A percentile compares a stretch with the other conserved stretches of the same genome.
Evolutionary conservation across 2,329 filamentous ascomycete species (phyloP).

Genomic region (Cercospora sp.): DNA sequence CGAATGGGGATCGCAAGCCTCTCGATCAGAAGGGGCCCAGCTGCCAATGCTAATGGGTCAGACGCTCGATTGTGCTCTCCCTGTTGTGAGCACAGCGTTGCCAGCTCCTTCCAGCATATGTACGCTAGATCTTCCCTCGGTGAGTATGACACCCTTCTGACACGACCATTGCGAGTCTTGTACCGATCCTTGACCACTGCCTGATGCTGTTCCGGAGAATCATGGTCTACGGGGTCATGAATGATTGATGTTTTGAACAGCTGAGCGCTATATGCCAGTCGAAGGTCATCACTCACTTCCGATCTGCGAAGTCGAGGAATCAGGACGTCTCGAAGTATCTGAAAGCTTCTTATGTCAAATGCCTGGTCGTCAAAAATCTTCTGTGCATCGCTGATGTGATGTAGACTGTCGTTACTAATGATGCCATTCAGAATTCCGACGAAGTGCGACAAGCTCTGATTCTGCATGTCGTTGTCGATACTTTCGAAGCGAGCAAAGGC

Average conservation of each 20-base stretch:
- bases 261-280: slow-evolving; percentile 69
- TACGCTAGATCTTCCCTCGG: slow-evolving; percentile 73
- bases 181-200: slow-evolving; percentile 65
- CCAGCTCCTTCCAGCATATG: slow-evolving; percentile 74
- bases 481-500: slow-evolving; percentile 55
- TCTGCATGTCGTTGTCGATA: slow-evolving; percentile 36
- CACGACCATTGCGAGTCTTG: slow-evolving; percentile 67
- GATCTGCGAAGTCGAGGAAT: slow-evolving; percentile 70
- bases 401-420: slow-evolving; percentile 41
- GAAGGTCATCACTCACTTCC: slow-evolving; percentile 65
- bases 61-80: slow-evolving; percentile 42
- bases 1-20: slow-evolving; percentile 79
- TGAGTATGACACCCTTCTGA: slow-evolving; percentile 65
- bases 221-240: slow-evolving; percentile 61
- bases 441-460: slow-evolving; percentile 53
- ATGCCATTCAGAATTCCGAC: slow-evolving; percentile 43
- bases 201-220: slow-evolving; percentile 54
- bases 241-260: slow-evolving; percentile 83
- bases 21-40: slow-evolving; percentile 78
- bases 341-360: slow-evolving; percentile 79
- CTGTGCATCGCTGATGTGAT: slow-evolving; percentile 29
- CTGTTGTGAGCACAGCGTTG: slow-evolving; percentile 38
- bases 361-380: slow-evolving; percentile 67
- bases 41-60: slow-evolving; percentile 69
- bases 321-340: slow-evolving; percentile 67